Evolutionary conservation across 495 filamentous ascomycete genomes (phyloP).

Genomic region (Aspergillus panamensis): DNA sequence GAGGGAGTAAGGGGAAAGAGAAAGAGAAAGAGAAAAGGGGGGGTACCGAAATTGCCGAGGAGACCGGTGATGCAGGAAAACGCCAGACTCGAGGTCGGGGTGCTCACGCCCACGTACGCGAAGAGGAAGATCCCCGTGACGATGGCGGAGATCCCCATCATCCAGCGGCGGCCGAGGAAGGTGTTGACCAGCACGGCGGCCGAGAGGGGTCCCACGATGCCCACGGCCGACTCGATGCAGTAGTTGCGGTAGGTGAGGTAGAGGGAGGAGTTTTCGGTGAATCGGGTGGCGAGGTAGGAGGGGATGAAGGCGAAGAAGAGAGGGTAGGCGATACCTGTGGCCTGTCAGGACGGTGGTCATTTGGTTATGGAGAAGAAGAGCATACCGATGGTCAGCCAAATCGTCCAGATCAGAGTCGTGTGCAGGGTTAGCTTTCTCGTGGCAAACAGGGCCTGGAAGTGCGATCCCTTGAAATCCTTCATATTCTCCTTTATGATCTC

Average conservation of each 20-base stretch:
- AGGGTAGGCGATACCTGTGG: slow-evolving; percentile 32
- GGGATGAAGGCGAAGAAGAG: slow-evolving; percentile 36
- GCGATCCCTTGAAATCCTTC: slow-evolving; percentile 26
- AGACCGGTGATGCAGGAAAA: slow-evolving; percentile 32
- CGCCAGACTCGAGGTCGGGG: slow-evolving; percentile 22
- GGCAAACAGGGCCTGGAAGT: slow-evolving; percentile 30
- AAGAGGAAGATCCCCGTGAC: slow-evolving; percentile 35
- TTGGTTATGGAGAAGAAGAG: background rate
- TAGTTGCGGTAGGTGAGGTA: slow-evolving; percentile 32
- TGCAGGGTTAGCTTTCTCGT: slow-evolving; percentile 24
- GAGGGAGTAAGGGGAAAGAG: no score
- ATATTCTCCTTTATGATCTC: slow-evolving; percentile 31
- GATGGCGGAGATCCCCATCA: slow-evolving; percentile 34
- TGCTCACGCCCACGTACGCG: slow-evolving; percentile 31
- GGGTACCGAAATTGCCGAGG: slow-evolving; percentile 29
- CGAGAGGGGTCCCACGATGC: slow-evolving; percentile 28
- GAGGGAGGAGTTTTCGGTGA: slow-evolving; percentile 26
- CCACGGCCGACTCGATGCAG: slow-evolving; percentile 33
- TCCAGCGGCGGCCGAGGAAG: slow-evolving; percentile 30
- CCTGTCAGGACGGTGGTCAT: background rate
- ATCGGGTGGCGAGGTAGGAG: slow-evolving; percentile 33
- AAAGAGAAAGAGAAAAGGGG: background rate
- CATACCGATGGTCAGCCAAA: slow-evolving; percentile 34
- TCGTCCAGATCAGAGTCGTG: slow-evolving; percentile 26
- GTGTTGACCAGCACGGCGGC: slow-evolving; percentile 31